These are phyloP conservation scores for Dactylellina cionopaga DNA, from an alignment of 2,329 filamentous ascomycete genomes.

Conservation along the genomic window DNA sequence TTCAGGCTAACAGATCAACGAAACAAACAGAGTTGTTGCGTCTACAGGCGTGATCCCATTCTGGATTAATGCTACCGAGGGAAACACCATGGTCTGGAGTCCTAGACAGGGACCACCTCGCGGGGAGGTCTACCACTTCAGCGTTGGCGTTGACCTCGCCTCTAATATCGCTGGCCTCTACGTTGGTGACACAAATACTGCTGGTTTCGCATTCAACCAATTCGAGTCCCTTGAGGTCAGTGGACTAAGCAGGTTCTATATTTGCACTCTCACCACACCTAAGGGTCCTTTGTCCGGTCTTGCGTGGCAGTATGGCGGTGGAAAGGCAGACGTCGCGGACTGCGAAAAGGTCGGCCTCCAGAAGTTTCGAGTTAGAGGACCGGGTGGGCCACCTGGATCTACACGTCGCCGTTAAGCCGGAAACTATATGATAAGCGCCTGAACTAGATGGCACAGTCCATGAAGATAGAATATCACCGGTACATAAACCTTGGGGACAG, in stretches of 20 bases:
- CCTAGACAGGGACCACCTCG: constrained; percentile 22
- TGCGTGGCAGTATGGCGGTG: constrained; percentile 21
- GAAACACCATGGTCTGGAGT: constrained; percentile 23
- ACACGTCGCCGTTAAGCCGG: no score
- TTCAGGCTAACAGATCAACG: no score
- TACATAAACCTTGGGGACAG: no score
- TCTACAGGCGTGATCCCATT: background rate
- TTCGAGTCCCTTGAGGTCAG: constrained; percentile 8
- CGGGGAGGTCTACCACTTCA: constrained; percentile 17
- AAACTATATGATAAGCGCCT: no score
- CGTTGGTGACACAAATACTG: constrained; percentile 4
- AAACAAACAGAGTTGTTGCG: constrained; percentile 6
- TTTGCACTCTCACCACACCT: constrained; percentile 28
- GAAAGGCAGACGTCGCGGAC: constrained; percentile 5
- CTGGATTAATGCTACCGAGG: constrained; percentile 20
- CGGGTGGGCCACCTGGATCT: background rate
- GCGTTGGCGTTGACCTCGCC: constrained; percentile 7
- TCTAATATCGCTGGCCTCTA: constrained; percentile 31
- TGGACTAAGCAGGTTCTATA: constrained; percentile 18
- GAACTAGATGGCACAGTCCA: no score
- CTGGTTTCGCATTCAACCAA: constrained; percentile 14
- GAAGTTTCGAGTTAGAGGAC: background rate
- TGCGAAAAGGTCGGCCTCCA: constrained; percentile 10
- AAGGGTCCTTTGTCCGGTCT: constrained; percentile 15
- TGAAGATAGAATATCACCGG: no score